Evolutionary conservation across 78 protist species (phyloP).

Genomic region (Emiliania huxleyi): DNA sequence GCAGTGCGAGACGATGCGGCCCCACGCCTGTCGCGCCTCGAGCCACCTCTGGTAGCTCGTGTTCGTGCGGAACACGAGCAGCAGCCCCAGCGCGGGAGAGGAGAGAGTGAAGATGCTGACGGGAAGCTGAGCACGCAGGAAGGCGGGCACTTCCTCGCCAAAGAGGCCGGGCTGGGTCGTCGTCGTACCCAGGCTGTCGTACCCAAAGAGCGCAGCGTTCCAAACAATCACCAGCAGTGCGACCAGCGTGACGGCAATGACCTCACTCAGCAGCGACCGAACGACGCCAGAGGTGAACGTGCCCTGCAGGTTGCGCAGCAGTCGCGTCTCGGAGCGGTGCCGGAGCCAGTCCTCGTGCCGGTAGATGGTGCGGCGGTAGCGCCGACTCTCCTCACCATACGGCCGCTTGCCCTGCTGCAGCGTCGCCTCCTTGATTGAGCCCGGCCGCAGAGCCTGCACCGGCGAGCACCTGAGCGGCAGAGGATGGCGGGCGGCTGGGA

Average conservation of each 20-base stretch:
- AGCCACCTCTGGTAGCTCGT: not conserved
- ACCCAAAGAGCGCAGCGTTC: not conserved
- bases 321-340: not conserved
- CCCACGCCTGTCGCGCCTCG: not conserved
- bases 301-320: not conserved
- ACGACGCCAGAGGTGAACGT: not conserved
- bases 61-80: conserved; percentile 9
- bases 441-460: too few relatives aligned
- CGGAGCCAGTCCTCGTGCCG: not conserved
- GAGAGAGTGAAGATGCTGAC: not conserved
- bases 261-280: not conserved
- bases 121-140: not conserved
- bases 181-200: not conserved
- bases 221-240: not conserved
- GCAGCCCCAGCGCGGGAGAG: not conserved
- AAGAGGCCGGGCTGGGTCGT: not conserved
- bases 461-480: too few relatives aligned
- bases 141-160: not conserved
- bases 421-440: too few relatives aligned
- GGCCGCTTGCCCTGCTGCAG: not conserved
- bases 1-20: not conserved
- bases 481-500: too few relatives aligned
- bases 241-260: not conserved
- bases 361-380: not conserved
- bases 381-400: not conserved